These are phyloP conservation scores for Verticillium longisporum DNA, from an alignment of 2,329 filamentous ascomycete genomes.

Conservation along the genomic window DNA sequence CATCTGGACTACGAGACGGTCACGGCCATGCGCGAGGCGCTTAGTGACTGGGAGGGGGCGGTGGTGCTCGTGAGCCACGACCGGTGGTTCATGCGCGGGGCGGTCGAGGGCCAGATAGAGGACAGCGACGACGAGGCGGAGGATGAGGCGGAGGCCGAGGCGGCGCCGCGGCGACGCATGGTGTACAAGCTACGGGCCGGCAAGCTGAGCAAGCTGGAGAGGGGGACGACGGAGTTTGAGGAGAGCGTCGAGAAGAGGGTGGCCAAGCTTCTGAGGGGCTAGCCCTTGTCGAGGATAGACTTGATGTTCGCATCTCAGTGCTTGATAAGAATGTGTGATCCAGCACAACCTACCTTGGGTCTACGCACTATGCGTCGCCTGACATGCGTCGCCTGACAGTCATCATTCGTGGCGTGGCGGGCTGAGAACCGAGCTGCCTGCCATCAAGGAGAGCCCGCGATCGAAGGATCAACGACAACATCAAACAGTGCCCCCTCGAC, in stretches of 20 bases:
- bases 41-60: conserved; percentile 65
- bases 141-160: conserved; percentile 36
- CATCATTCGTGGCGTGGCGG: too few relatives aligned
- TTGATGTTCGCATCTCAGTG: too few relatives aligned
- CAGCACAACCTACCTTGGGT: too few relatives aligned
- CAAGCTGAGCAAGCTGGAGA: conserved; percentile 45
- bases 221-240: conserved; percentile 62
- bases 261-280: conserved; percentile 27
- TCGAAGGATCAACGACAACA: conserved; percentile 31
- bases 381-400: too few relatives aligned
- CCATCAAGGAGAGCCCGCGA: background rate
- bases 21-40: conserved; percentile 58
- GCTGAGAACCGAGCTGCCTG: too few relatives aligned
- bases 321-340: too few relatives aligned
- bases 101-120: conserved; percentile 55
- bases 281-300: too few relatives aligned
- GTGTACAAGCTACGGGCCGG: conserved; percentile 57
- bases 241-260: conserved; percentile 54
- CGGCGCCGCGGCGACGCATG: conserved; percentile 37
- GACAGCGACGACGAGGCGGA: conserved; percentile 31
- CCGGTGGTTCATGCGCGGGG: conserved; percentile 70
- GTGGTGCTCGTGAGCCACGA: conserved; percentile 76
- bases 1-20: conserved; percentile 82
- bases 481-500: conserved; percentile 33
- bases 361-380: too few relatives aligned